Base-by-base conservation (phyloP, 106 monocot species). In the Phalaenopsis aphrodite region DNA sequence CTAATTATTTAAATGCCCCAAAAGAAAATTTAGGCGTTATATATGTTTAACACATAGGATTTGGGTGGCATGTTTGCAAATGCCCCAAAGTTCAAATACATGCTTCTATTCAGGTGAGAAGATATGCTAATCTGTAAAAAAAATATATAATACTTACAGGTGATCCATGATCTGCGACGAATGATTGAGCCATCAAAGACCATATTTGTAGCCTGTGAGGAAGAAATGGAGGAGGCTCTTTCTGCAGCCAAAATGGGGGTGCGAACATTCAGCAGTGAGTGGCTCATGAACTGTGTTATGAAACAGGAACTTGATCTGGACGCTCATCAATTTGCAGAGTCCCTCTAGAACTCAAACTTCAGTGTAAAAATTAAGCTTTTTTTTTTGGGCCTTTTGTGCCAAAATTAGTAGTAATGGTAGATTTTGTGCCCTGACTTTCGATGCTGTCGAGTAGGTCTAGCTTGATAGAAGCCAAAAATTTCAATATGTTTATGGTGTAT, bases 211-310 rank as follows among this genome's bases (percentile, higher is more conserved):
- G 88, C 89, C 17, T 86, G 90, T 55, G 94, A 94, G 66, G 94
- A 94, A 79, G 94, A 94, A 72, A 87, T 90, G 85, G 82, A 81
- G 67, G 84, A 88, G 66, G 92, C 90, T 21, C 52, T 94, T 78
- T 81, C 42, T 55, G 94, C 92, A 11, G 86, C 90, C 46, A 95
- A 85, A 49, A 83, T 79, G 30, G 92, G 94, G 1, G 55, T 88
- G 5, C 73, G 82, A 79, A 90, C 90, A 14, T 95, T 85, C 65
- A 85, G 75, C 68, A 87, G 86, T 58, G 94, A 95, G 3, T 95
- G 94, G 94, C 82, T 95, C 41, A 88, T 95, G 87, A 85, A 55
- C 78, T 90, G 92, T 79, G 82, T 95, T 67, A 95, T 95, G 94
- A 92, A 77, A 61, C 94, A 95, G 56, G 87, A 91, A 41, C 88